These are phyloP conservation scores for Ganoderma multipileum DNA, from an alignment of 1,284 basidiomycete genomes.

Conservation along the genomic window DNA sequence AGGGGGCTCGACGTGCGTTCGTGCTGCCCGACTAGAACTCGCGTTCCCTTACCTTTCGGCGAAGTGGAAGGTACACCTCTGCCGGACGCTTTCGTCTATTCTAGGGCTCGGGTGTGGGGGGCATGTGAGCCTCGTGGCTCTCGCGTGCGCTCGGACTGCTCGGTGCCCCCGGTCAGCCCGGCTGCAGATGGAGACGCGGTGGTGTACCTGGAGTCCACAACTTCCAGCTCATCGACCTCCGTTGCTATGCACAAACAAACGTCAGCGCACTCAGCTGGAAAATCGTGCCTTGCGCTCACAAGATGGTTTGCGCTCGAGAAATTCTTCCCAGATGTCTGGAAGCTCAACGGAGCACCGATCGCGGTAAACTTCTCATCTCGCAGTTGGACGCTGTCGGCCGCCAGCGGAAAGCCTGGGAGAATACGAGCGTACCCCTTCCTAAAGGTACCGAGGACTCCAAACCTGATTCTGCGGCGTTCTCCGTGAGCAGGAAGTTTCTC, in stretches of 20 bases:
- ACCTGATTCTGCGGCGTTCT: constrained; percentile 18
- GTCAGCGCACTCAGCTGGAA: neutral
- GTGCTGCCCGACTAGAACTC: constrained; percentile 26
- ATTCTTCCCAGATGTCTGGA: constrained; percentile 17
- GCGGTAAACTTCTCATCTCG: constrained; percentile 24
- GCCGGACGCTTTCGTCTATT: constrained; percentile 29
- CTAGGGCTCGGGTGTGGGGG: constrained; percentile 4
- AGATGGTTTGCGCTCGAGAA: neutral
- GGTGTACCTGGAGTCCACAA: constrained; percentile 1
- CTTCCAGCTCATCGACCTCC: neutral
- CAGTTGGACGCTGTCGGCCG: constrained; percentile 21
- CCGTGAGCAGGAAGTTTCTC: constrained; percentile 16
- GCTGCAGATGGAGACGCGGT: constrained; percentile 4
- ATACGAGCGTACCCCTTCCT: constrained; percentile 7
- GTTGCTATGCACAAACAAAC: neutral
- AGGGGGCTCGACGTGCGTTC: constrained; percentile 18
- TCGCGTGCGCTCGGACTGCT: constrained; percentile 31
- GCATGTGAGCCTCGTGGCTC: constrained; percentile 32
- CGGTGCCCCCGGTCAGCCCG: constrained; percentile 28
- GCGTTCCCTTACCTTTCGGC: constrained; percentile 28
- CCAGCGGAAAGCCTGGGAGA: constrained; percentile 24
- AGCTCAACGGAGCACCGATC: constrained; percentile 19
- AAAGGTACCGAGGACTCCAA: constrained; percentile 25
- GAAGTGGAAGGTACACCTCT: constrained; percentile 21
- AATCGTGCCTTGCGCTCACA: neutral